phyloP scores from a whole-genome alignment of 1,284 basidiomycete species.

The Cutaneotrichosporon dermatis region DNA sequence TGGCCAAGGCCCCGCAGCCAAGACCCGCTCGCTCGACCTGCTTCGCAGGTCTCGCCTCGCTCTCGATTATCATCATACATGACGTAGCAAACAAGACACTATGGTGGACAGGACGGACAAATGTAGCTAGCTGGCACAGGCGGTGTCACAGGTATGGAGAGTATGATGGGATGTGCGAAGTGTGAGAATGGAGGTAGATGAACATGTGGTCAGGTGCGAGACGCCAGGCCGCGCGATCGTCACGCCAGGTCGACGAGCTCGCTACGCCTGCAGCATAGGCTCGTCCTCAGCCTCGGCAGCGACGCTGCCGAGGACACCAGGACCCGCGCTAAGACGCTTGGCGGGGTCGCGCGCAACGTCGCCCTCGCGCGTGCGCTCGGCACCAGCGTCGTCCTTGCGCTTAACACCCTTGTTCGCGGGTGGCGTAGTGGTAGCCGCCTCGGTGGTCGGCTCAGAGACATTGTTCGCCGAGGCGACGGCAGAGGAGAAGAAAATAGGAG shows the following conservation, averaged over 20 bases:
- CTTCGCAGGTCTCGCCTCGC: too few relatives aligned
- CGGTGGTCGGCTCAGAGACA: background rate
- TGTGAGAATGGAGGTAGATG: background rate
- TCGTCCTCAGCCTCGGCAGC: background rate
- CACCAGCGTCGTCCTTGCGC: conserved; percentile 28
- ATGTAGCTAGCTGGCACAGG: background rate
- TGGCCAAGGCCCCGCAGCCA: too few relatives aligned
- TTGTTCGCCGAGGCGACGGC: conserved; percentile 2
- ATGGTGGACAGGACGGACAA: background rate
- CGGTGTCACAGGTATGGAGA: background rate
- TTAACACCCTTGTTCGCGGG: conserved; percentile 19
- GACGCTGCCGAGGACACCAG: conserved; percentile 15
- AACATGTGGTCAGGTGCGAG: background rate
- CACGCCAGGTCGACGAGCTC: too few relatives aligned
- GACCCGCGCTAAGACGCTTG: conserved; percentile 37
- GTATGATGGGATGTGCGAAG: background rate
- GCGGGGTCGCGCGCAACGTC: conserved; percentile 16
- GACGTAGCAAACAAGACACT: background rate
- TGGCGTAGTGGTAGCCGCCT: background rate
- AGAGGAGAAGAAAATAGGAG: conserved; percentile 40
- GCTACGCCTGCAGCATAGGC: background rate
- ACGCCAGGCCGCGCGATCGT: too few relatives aligned
- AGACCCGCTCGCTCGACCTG: too few relatives aligned
- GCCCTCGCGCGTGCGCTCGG: conserved; percentile 14
- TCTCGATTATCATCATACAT: background rate